phyloP scores from a whole-genome alignment of 345 rosid genomes.

The Camelina sativa region DNA sequence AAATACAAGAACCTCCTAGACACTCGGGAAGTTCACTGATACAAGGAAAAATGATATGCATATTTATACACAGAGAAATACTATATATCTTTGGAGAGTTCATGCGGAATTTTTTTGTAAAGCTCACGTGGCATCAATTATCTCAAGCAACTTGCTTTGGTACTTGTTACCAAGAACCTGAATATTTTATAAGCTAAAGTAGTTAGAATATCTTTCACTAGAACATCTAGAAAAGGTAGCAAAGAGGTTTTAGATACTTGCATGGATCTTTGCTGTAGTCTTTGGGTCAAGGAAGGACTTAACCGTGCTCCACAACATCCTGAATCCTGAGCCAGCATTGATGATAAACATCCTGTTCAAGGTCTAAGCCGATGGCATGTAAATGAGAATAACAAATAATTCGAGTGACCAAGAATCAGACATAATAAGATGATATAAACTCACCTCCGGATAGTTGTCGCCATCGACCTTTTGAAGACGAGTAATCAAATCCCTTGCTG shows the following conservation, averaged over 20 bases:
- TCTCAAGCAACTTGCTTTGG: constrained; percentile 87
- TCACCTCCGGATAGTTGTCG: constrained; percentile 89
- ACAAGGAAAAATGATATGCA: constrained; percentile 1
- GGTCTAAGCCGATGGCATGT: constrained; percentile 49
- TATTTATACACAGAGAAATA: too few species aligned
- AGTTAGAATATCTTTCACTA: constrained; percentile 9
- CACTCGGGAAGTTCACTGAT: constrained; percentile 78
- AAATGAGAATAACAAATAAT: not conserved
- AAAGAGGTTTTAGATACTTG: constrained; percentile 43
- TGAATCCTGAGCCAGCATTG: constrained; percentile 95
- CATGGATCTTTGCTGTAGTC: constrained; percentile 90
- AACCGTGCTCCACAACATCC: constrained; percentile 88
- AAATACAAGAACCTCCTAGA: constrained; percentile 81
- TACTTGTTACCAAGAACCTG: constrained; percentile 91
- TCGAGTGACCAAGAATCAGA: not conserved
- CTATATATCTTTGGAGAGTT: not conserved
- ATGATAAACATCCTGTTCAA: constrained; percentile 91
- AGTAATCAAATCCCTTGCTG: constrained; percentile 82
- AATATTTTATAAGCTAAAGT: not conserved
- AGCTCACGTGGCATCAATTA: constrained; percentile 68
- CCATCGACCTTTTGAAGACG: constrained; percentile 87
- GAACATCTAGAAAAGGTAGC: constrained; percentile 8
- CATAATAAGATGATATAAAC: not conserved
- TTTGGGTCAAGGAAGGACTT: constrained; percentile 93
- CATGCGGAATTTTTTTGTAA: not conserved